Evolutionary conservation across 179 eudicot species (phyloP), one percentile per base, ranked within the genome.

Genomic region (Spergularia azorica): DNA sequence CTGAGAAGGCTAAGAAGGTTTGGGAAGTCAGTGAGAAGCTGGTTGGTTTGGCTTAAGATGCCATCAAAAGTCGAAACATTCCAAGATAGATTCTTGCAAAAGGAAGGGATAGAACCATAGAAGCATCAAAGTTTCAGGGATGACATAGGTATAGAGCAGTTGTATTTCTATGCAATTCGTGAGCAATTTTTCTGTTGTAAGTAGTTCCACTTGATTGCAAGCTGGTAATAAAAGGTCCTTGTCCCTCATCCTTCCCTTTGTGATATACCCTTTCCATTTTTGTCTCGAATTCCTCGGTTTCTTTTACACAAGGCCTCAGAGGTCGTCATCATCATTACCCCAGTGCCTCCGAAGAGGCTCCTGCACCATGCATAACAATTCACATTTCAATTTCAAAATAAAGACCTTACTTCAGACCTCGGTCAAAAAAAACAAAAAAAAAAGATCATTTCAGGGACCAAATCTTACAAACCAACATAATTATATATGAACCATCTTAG

Each of bases 21-120:
- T 92, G 97, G 97, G 95, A 90, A 71, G 81, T 92, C 55, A 92
- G 97, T 76, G 95, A 92, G 79, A 92, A 90, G 78, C 81, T 90
- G 9, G 95, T 90, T 67, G 95, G 97, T 26, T 87, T 92, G 84
- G 91, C 89, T 75, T 92, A 26, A 79, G 71, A 15, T 56, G 17
- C 50, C 60, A 16, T 38, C 50, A 26, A 26, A 26, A 1, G 32
- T 26, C 2, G 39, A 69, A 63, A 55, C 59, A 36, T 72, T 54
- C 18, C 9, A 13, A 32, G 7, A 15, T 51, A 55, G 50, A 15
- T 63, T n/a, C 58, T 46, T 59, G 74, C 57, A 16, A 71, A 48
- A 64, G 73, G 65, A 81, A 58, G 64, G 66, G 71, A 36, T 18
- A 5, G 48, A 7, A 57, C 7, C 32, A 26, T 26, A 15, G 12